Evolutionary conservation across 1,284 basidiomycete genomes (phyloP), one percentile per base, ranked within the genome.

Genomic region (Meripilus lineatus): DNA sequence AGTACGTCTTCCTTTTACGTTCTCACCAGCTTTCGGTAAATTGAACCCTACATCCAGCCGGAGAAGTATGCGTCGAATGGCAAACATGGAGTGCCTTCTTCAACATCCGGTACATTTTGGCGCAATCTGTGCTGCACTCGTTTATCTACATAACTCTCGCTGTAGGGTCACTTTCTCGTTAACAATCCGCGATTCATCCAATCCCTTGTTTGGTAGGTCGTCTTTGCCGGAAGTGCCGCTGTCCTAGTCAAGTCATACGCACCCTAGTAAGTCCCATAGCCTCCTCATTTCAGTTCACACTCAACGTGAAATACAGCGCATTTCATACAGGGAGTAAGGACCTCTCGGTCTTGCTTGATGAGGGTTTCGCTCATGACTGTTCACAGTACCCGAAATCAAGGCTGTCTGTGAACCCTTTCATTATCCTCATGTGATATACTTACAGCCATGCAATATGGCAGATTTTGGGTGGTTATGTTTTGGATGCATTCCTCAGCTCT

Each of bases 311-410:
- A 24, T 18, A 35, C 42, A 84, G 81, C 55, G 84, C 84, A 17
- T 88, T 86, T 54, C 84, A 88, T 57, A 88, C 84, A 28, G 84
- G 84, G 70, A 86, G 83, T 87, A 58, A 62, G 80, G 68, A n/a
- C 38, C 10, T 30, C 20, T 23, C 21, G 10, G n/a, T 30, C 28
- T 10, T 30, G 28, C n/a, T n/a, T 10, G 28, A 10, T 30, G 10
- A n/a, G n/a, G 28, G 10, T 30, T 10, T 10, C 10, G 10, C 6
- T n/a, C n/a, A 40, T 40, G 8, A 21, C 17, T 20, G 13, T 28
- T 23, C 17, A 11, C 41, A 84, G 82, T 86, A 53, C 84, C 84
- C 14, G 84, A 88, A 62, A 88, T 88, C 39, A 86, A 88, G 62
- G 82, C 84, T 37, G 82, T 84, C 50, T 38, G 74, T 67, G 17